Evolutionary conservation across 305 asterid genomes (phyloP).

Genomic region (Fraxinus velutina): DNA sequence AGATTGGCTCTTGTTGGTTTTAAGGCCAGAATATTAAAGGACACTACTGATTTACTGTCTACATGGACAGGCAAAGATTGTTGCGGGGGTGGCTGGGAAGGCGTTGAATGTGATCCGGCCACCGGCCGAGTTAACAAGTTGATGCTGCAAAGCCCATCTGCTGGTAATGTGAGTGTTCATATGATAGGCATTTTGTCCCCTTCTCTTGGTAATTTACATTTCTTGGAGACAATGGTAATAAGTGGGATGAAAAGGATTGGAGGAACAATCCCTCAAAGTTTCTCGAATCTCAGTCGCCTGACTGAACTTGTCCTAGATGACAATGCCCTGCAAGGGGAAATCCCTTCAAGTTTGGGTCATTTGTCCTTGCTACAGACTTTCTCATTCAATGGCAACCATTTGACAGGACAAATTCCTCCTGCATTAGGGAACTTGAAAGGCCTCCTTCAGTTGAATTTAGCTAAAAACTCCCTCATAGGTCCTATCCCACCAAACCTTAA

Average conservation of each 20-base stretch:
- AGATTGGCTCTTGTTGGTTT: conserved; percentile 73
- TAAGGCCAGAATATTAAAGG: conserved; percentile 62
- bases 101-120: conserved; percentile 61
- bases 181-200: conserved; percentile 81
- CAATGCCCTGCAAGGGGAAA: conserved; percentile 54
- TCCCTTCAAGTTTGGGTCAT: conserved; percentile 53
- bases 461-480: conserved; percentile 51
- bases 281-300: conserved; percentile 56
- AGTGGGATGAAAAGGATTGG: conserved; percentile 69
- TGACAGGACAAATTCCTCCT: conserved; percentile 62
- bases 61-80: conserved; percentile 73
- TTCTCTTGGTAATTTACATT: conserved; percentile 50
- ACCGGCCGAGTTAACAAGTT: conserved; percentile 60
- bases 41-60: conserved; percentile 64
- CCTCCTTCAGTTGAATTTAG: conserved; percentile 55
- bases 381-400: conserved; percentile 57
- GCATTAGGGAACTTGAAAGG: conserved; percentile 46
- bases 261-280: conserved; percentile 54
- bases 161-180: conserved; percentile 31
- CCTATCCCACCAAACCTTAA: conserved; percentile 43
- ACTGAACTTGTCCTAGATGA: conserved; percentile 75
- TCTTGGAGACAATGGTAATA: conserved; percentile 61
- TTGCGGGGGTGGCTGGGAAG: conserved; percentile 94
- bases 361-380: conserved; percentile 51
- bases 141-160: conserved; percentile 55